phyloP scores from a whole-genome alignment of 1,284 basidiomycete genomes.

The Irpex lacteus region DNA sequence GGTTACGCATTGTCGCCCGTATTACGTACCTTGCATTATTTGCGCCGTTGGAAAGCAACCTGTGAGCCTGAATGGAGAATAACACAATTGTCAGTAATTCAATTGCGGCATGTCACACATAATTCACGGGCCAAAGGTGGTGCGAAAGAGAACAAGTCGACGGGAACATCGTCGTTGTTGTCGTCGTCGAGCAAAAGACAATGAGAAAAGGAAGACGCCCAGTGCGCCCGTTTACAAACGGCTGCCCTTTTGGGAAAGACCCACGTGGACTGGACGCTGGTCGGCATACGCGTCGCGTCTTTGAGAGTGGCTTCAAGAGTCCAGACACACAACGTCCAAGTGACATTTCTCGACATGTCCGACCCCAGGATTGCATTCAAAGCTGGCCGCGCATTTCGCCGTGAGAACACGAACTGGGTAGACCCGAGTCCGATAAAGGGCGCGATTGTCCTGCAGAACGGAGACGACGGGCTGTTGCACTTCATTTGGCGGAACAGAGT shows the following conservation, averaged over 20 bases:
- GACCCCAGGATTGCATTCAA: slow-evolving; percentile 69
- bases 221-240: not conserved
- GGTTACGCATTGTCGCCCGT: slow-evolving; percentile 8
- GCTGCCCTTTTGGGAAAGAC: not conserved
- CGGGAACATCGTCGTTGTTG: not conserved
- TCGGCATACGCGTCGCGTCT: slow-evolving; percentile 10
- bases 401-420: slow-evolving; percentile 62
- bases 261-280: slow-evolving; percentile 7
- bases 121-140: not conserved
- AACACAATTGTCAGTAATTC: not conserved
- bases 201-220: not conserved
- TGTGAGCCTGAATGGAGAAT: not conserved
- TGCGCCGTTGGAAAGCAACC: not conserved
- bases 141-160: not conserved
- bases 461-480: slow-evolving; percentile 73
- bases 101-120: not conserved
- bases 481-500: slow-evolving; percentile 75
- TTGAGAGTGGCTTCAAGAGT: not conserved
- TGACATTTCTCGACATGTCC: slow-evolving; percentile 17
- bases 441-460: slow-evolving; percentile 60
- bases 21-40: not conserved
- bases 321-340: too few relatives aligned
- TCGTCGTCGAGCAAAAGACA: not conserved
- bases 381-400: slow-evolving; percentile 71
- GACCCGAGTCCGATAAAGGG: slow-evolving; percentile 70